phyloP scores from a whole-genome alignment of 2,329 filamentous ascomycete genomes.

The Cladosporium sp. region DNA sequence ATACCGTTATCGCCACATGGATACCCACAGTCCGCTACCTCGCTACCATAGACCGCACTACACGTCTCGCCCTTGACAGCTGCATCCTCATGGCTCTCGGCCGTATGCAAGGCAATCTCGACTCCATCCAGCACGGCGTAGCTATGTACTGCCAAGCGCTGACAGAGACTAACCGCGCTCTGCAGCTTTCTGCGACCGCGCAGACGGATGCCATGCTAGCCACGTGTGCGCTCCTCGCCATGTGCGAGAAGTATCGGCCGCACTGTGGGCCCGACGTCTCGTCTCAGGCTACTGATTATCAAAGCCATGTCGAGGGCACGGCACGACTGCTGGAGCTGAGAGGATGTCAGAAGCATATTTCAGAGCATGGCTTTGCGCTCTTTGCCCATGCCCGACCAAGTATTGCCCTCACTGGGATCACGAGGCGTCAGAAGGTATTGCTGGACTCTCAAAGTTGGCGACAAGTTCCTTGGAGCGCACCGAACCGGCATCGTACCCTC shows the following conservation, averaged over 20 bases:
- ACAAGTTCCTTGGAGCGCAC: background rate
- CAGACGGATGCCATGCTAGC: conserved; percentile 4
- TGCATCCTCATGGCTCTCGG: conserved; percentile 6
- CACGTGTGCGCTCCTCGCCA: background rate
- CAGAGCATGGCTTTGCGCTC: conserved; percentile 1
- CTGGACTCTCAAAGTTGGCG: background rate
- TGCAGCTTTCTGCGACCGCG: conserved; percentile 8
- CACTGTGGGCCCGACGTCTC: background rate
- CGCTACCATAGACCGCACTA: background rate
- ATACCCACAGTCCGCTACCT: background rate
- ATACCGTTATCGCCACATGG: background rate
- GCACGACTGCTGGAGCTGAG: background rate
- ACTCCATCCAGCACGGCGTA: background rate
- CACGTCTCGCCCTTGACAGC: background rate
- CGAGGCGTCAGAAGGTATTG: background rate
- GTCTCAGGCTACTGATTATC: background rate
- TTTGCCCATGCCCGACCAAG: background rate
- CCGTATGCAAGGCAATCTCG: background rate
- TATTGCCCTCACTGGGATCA: background rate
- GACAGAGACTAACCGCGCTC: background rate
- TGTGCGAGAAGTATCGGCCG: conserved; percentile 9
- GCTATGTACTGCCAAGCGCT: conserved; percentile 6
- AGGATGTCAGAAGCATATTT: background rate
- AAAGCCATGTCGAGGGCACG: background rate
- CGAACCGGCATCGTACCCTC: background rate